A percentile compares a stretch with the other conserved stretches of the same genome.
These are phyloP conservation scores for Akebia trifoliata DNA, from an alignment of 164 flowering plant species.

Conservation along the genomic window DNA sequence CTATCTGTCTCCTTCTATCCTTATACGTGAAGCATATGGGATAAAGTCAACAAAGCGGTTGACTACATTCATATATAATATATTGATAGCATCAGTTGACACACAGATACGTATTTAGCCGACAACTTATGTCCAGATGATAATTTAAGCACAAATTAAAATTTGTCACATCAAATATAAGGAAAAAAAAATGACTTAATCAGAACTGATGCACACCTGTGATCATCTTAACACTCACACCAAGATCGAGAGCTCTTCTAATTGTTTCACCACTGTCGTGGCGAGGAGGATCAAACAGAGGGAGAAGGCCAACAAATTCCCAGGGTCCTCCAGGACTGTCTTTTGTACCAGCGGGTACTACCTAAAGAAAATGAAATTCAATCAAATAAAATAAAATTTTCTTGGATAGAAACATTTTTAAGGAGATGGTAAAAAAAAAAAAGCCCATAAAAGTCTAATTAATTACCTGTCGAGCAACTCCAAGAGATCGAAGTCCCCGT, in stretches of 20 bases:
- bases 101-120: no score
- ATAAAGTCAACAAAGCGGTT: no score
- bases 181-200: background rate
- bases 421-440: background rate
- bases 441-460: no score
- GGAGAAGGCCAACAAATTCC: slow-evolving; percentile 65
- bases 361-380: slow-evolving; percentile 25
- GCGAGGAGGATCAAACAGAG: slow-evolving; percentile 71
- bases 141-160: no score
- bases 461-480: slow-evolving; percentile 57
- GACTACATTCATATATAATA: no score
- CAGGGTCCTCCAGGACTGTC: slow-evolving; percentile 64
- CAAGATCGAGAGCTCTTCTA: slow-evolving; percentile 58
- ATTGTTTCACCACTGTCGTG: slow-evolving; percentile 75
- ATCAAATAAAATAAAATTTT: background rate
- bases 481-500: slow-evolving; percentile 64
- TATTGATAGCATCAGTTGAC: no score
- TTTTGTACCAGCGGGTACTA: slow-evolving; percentile 48
- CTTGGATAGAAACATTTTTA: background rate
- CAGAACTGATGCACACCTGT: slow-evolving; percentile 34
- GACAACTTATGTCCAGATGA: no score
- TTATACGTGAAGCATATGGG: no score
- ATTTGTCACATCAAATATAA: background rate
- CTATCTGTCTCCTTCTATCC: no score
- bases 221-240: slow-evolving; percentile 70